These are phyloP conservation scores for Globisporangium mamillatum DNA, from an alignment of 352 stramenopile species.

Conservation along the genomic window DNA sequence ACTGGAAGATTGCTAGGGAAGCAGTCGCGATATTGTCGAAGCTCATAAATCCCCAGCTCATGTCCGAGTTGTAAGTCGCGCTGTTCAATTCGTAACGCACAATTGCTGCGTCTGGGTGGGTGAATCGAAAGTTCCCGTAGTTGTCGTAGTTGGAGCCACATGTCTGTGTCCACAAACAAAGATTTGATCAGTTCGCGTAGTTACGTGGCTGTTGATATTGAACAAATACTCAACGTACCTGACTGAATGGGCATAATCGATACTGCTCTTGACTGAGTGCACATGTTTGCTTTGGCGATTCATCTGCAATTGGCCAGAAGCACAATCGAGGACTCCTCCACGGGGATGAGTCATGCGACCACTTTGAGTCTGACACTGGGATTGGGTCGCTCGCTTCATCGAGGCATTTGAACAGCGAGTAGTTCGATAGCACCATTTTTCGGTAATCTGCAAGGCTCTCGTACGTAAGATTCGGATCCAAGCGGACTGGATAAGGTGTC, in stretches of 20 bases:
- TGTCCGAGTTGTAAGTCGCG: conserved; percentile 59
- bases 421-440: conserved; percentile 31
- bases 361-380: conserved; percentile 27
- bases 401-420: conserved; percentile 31
- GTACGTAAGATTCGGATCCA: conserved; percentile 36
- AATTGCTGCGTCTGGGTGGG: conserved; percentile 36
- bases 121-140: conserved; percentile 67
- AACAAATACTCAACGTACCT: conserved; percentile 20
- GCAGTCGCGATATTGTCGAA: conserved; percentile 89
- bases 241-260: conserved; percentile 36
- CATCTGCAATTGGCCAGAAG: conserved; percentile 87
- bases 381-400: conserved; percentile 33
- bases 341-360: conserved; percentile 48
- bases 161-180: conserved; percentile 17
- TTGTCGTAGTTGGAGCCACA: conserved; percentile 66
- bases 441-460: conserved; percentile 31
- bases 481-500: conserved; percentile 58
- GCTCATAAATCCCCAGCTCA: conserved; percentile 83
- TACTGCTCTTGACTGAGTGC: conserved; percentile 37
- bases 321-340: conserved; percentile 67
- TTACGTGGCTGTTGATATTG: not conserved
- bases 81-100: conserved; percentile 31
- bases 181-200: not conserved
- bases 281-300: conserved; percentile 54
- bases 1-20: conserved; percentile 88